Evolutionary conservation across 352 stramenopile genomes (phyloP).

Genomic region (Phytopythium boreale): DNA sequence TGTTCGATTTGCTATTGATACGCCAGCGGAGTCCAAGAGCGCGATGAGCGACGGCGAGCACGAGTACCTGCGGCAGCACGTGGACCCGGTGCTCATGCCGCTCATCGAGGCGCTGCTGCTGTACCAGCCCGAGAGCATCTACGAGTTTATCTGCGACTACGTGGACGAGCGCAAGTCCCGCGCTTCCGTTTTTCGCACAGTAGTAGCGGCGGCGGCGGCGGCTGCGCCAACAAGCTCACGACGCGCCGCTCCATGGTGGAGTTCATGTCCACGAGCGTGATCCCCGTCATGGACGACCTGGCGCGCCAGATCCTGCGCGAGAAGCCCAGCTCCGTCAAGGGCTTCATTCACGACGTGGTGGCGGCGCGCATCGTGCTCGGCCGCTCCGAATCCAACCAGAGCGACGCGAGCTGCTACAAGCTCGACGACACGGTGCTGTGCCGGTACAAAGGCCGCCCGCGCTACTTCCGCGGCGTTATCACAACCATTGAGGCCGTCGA

Average conservation of each 20-base stretch:
- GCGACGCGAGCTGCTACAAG: constrained; percentile 29
- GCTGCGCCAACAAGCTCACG: constrained; percentile 65
- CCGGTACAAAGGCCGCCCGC: constrained; percentile 69
- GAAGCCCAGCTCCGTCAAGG: constrained; percentile 58
- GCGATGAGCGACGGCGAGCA: constrained; percentile 53
- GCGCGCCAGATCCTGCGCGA: constrained; percentile 75
- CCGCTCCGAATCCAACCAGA: constrained; percentile 34
- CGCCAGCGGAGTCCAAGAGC: background rate
- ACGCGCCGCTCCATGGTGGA: constrained; percentile 77
- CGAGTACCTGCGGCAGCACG: constrained; percentile 73
- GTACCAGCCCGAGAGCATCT: constrained; percentile 76
- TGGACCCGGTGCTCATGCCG: constrained; percentile 81
- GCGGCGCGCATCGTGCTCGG: constrained; percentile 46
- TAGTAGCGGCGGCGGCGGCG: constrained; percentile 21
- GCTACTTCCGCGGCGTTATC: constrained; percentile 56
- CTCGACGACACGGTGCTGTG: constrained; percentile 47
- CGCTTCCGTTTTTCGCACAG: constrained; percentile 27
- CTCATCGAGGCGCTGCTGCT: constrained; percentile 77
- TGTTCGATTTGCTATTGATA: background rate
- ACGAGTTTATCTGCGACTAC: constrained; percentile 82
- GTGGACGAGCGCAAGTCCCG: constrained; percentile 50
- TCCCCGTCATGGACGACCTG: constrained; percentile 83
- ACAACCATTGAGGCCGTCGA: constrained; percentile 28
- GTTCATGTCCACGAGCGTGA: constrained; percentile 82
- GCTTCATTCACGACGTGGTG: constrained; percentile 64